Percentiles rank a stretch among this genome's conserved stretches.
These are phyloP conservation scores for Solanum corneliomulleri DNA, from an alignment of 257 asterid species.

Conservation along the genomic window DNA sequence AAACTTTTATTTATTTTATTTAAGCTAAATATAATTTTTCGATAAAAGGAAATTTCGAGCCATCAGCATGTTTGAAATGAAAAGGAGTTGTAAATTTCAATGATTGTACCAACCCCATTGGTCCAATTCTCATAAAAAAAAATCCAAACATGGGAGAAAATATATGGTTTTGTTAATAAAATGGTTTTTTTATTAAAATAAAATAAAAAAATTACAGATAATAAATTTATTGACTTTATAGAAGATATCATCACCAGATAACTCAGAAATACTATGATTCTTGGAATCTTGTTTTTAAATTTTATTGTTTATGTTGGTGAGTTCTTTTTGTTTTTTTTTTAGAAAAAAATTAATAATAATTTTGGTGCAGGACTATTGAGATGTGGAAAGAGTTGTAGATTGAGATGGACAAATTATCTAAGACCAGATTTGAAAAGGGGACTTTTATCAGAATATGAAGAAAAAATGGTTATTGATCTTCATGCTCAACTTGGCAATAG, in stretches of 20 bases:
- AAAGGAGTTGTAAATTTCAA: neutral
- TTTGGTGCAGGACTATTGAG: constrained; percentile 53
- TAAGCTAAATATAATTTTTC: neutral
- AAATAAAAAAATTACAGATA: neutral
- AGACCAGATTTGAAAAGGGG: constrained; percentile 96
- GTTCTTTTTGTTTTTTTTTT: neutral
- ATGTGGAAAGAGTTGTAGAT: constrained; percentile 93
- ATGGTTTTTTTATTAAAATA: neutral
- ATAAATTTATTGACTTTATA: neutral
- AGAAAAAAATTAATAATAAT: too few relatives aligned
- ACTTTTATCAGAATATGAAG: constrained; percentile 78
- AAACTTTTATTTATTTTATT: neutral
- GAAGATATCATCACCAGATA: neutral
- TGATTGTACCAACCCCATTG: neutral
- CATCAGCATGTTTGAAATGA: neutral
- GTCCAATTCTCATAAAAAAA: neutral
- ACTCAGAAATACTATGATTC: neutral
- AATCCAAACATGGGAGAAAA: neutral
- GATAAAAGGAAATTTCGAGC: neutral
- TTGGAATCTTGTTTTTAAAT: neutral
- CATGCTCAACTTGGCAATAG: constrained; percentile 97
- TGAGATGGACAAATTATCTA: constrained; percentile 89
- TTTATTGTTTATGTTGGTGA: neutral
- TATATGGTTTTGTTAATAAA: neutral
- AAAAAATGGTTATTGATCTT: constrained; percentile 87